phyloP scores from a whole-genome alignment of 768 basidiomycete genomes.

The Suillus brevipes region DNA sequence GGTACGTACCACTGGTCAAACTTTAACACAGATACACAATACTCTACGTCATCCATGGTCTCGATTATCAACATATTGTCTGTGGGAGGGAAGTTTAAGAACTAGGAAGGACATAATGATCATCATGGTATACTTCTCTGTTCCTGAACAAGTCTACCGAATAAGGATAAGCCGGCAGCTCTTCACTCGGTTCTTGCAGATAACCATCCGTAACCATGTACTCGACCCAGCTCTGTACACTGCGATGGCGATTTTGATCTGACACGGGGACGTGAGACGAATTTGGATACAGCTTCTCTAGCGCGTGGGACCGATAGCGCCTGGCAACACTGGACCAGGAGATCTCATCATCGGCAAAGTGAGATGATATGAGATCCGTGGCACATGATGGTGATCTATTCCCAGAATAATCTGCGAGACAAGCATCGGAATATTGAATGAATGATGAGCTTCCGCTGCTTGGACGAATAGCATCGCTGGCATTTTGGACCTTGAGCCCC shows the following conservation, averaged over 20 bases:
- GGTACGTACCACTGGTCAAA: neutral
- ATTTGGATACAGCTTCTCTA: conserved; percentile 6
- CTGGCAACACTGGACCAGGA: conserved; percentile 2
- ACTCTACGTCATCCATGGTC: neutral
- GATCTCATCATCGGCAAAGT: neutral
- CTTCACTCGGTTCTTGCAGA: neutral
- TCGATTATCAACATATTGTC: neutral
- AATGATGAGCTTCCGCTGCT: conserved; percentile 6
- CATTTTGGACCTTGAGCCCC: neutral
- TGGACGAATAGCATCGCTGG: neutral
- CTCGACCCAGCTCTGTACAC: neutral
- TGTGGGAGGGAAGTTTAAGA: neutral
- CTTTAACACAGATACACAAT: neutral
- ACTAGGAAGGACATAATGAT: neutral
- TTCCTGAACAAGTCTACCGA: neutral
- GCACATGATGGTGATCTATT: neutral
- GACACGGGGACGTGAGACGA: neutral
- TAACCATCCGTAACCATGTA: neutral
- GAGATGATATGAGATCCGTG: neutral
- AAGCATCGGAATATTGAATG: conserved; percentile 5
- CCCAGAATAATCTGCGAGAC: neutral
- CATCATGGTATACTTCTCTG: neutral
- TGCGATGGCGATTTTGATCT: neutral
- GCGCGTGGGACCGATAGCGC: neutral
- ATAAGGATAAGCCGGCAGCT: conserved; percentile 7